These are phyloP conservation scores for Fonsecaea nubica DNA, from an alignment of 2,329 filamentous ascomycete genomes.

Conservation along the genomic window DNA sequence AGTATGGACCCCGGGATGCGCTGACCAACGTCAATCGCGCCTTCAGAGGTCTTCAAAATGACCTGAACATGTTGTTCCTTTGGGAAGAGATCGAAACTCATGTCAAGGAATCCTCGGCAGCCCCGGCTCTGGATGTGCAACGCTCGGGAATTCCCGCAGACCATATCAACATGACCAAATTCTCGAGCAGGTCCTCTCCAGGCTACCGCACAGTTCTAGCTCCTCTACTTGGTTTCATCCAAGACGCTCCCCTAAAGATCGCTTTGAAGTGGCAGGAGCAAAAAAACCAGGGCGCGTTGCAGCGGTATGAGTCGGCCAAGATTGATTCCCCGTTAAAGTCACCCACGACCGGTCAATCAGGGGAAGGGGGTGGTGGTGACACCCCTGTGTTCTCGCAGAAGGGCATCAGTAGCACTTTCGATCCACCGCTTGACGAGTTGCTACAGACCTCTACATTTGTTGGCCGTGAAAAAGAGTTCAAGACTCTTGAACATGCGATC, in stretches of 20 bases:
- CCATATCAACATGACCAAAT: conserved; percentile 16
- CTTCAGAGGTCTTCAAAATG: background rate
- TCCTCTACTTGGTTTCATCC: background rate
- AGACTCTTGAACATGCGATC: conserved; percentile 4
- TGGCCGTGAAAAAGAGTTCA: conserved; percentile 6
- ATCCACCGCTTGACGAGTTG: background rate
- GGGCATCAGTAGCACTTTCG: background rate
- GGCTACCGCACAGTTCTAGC: conserved; percentile 3
- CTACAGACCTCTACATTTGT: conserved; percentile 1
- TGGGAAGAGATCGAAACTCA: conserved; percentile 16
- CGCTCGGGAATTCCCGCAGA: conserved; percentile 4
- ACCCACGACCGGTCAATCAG: no score
- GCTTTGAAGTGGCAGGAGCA: background rate
- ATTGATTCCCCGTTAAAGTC: no score
- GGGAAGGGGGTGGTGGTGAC: background rate
- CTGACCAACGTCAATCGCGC: conserved; percentile 3
- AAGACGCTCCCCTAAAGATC: background rate
- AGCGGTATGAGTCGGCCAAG: no score
- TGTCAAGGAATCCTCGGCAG: conserved; percentile 8
- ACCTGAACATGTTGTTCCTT: conserved; percentile 1
- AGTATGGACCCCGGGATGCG: background rate
- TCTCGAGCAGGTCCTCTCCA: conserved; percentile 3
- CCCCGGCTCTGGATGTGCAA: background rate
- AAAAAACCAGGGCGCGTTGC: no score
- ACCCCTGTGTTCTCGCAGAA: no score